Conservation (phyloP, 2,329 filamentous ascomycete species). For the Lasiodiplodia sp. region DNA sequence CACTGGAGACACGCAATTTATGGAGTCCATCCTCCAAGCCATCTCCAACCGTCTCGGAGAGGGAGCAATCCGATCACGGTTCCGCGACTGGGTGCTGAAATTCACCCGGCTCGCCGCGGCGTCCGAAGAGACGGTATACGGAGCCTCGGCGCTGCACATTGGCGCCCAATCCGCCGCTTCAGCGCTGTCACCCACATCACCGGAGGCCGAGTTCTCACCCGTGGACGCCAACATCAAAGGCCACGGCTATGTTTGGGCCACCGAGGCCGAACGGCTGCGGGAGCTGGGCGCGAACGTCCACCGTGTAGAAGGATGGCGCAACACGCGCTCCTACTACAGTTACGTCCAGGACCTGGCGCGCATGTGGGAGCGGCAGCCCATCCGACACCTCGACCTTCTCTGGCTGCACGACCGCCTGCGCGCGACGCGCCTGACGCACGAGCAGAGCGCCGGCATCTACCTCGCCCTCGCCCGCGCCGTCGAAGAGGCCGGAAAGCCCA, state of each 20-base stretch:
- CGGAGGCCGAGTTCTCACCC: conserved; percentile 28
- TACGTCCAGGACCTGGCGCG: conserved; percentile 72
- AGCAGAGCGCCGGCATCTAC: conserved; percentile 84
- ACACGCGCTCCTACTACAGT: conserved; percentile 92
- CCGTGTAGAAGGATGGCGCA: conserved; percentile 95
- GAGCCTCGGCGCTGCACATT: conserved; percentile 87
- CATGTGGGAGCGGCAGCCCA: conserved; percentile 58
- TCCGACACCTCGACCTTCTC: conserved; percentile 84
- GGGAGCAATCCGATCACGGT: conserved; percentile 87
- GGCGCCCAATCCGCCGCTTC: conserved; percentile 67
- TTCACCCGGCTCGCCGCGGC: conserved; percentile 92
- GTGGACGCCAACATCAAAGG: conserved; percentile 66
- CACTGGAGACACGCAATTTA: conserved; percentile 88
- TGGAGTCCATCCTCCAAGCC: conserved; percentile 82
- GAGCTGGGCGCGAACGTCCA: conserved; percentile 92
- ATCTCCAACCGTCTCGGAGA: conserved; percentile 86
- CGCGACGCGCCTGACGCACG: conserved; percentile 76
- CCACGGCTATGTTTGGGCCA: conserved; percentile 94
- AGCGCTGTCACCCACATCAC: conserved; percentile 23
- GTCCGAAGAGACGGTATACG: conserved; percentile 95
- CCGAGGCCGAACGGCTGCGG: conserved; percentile 78
- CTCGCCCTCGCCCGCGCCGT: conserved; percentile 78
- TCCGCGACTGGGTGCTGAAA: conserved; percentile 91
- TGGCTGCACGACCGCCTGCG: conserved; percentile 93
- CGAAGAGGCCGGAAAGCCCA: conserved; percentile 51